Conservation (phyloP, 306 rosid genomes). For the Lathyrus oleraceus region DNA sequence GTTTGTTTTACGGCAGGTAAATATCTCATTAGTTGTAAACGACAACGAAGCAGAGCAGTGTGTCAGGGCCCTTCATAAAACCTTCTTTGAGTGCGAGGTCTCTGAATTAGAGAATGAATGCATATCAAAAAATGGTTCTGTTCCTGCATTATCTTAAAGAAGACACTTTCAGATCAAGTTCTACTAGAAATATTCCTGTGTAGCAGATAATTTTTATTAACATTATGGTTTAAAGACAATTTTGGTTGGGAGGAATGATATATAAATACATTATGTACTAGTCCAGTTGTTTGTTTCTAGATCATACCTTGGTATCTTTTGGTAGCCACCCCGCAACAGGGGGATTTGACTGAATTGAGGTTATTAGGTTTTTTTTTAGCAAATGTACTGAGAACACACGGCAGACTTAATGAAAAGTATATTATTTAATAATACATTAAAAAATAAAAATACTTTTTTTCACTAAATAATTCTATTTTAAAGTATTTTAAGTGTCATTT, state of each 20-base stretch:
- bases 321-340: neutral
- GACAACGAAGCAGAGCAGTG: slow-evolving; percentile 85
- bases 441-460: neutral
- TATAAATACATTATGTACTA: neutral
- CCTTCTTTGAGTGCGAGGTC: slow-evolving; percentile 62
- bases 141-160: slow-evolving; percentile 34
- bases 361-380: neutral
- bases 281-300: neutral
- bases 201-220: neutral
- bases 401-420: neutral
- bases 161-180: slow-evolving; percentile 14
- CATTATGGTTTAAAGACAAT: neutral
- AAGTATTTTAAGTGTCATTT: neutral
- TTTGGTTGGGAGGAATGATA: slow-evolving; percentile 13
- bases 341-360: neutral
- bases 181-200: slow-evolving; percentile 4
- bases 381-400: neutral
- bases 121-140: slow-evolving; percentile 51
- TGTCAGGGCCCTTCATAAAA: slow-evolving; percentile 75
- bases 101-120: slow-evolving; percentile 39
- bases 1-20: slow-evolving; percentile 56
- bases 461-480: neutral
- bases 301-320: neutral
- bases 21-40: slow-evolving; percentile 85
- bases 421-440: neutral